Percentiles rank a stretch among this genome's conserved stretches.
Conservation (phyloP, 2,329 filamentous ascomycete species). For the Fusarium heterosporum region DNA sequence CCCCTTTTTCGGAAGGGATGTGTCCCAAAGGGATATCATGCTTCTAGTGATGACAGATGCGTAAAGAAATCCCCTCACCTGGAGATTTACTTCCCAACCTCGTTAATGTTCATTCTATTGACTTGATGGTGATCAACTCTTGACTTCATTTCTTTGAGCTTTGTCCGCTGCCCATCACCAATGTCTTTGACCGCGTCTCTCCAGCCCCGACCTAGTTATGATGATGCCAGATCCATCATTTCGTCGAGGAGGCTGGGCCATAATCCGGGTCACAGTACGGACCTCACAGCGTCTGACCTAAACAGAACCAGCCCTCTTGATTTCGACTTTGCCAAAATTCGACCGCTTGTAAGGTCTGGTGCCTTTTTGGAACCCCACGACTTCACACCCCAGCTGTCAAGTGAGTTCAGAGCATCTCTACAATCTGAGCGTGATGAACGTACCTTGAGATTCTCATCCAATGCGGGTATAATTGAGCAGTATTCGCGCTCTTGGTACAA, state of each 20-base stretch:
- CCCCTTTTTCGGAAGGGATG: neutral
- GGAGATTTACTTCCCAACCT: neutral
- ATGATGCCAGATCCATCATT: neutral
- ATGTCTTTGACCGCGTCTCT: neutral
- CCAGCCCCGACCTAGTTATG: neutral
- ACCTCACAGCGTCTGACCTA: slow-evolving; percentile 28
- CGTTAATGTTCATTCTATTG: neutral
- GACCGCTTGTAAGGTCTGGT: slow-evolving; percentile 6
- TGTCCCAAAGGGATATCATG: neutral
- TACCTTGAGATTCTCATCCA: slow-evolving; percentile 14
- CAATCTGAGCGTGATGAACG: neutral
- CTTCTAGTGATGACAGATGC: neutral
- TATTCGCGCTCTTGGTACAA: slow-evolving; percentile 23
- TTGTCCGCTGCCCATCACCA: neutral
- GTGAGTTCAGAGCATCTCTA: neutral
- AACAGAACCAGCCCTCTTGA: slow-evolving; percentile 31
- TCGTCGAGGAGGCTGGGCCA: neutral
- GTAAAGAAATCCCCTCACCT: neutral
- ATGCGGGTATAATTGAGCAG: slow-evolving; percentile 29
- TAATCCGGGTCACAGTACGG: slow-evolving; percentile 1
- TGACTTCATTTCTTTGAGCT: too few species aligned
- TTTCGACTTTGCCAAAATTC: slow-evolving; percentile 22
- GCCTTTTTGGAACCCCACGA: neutral
- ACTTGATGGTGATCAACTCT: neutral
- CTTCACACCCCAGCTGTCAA: neutral